A percentile compares a stretch with the other conserved stretches of the same genome.
These are phyloP conservation scores for Sporothrix humicola DNA, from an alignment of 2,329 filamentous ascomycete genomes.

Conservation along the genomic window DNA sequence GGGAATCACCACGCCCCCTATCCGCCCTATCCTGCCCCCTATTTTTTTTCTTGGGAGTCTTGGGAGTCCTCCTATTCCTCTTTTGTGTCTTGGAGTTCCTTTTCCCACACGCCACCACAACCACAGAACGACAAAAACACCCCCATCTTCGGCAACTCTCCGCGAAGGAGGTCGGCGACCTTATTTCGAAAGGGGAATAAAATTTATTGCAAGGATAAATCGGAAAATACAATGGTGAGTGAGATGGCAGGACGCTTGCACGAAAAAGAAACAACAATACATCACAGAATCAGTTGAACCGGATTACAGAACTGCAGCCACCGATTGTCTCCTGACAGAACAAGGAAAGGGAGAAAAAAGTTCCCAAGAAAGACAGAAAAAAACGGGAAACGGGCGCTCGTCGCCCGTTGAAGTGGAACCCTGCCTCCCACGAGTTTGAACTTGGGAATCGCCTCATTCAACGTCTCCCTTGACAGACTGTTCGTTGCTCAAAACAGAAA, in stretches of 20 bases:
- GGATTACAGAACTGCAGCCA: not conserved
- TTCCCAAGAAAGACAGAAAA: not conserved
- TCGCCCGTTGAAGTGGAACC: not conserved
- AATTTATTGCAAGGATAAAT: conserved; percentile 11
- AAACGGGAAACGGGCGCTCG: not conserved
- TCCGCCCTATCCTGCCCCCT: not conserved
- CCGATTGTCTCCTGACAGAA: too few species aligned
- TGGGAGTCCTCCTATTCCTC: not conserved
- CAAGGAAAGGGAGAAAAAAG: too few species aligned
- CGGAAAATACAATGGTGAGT: not conserved
- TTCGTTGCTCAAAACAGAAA: conserved; percentile 4
- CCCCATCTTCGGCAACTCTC: conserved; percentile 19
- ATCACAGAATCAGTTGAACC: not conserved
- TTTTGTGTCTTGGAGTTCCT: not conserved
- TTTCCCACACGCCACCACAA: not conserved
- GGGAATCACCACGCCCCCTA: too few species aligned
- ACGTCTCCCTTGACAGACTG: not conserved
- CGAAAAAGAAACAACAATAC: not conserved
- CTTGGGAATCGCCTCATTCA: not conserved
- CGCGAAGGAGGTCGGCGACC: conserved; percentile 35
- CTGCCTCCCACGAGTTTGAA: not conserved
- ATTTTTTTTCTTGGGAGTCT: not conserved
- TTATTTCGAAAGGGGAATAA: conserved; percentile 20
- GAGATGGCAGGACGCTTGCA: not conserved
- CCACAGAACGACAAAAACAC: too few species aligned